Conservation (phyloP, 2,329 filamentous ascomycete genomes). For the Alternaria tenuissima region DNA sequence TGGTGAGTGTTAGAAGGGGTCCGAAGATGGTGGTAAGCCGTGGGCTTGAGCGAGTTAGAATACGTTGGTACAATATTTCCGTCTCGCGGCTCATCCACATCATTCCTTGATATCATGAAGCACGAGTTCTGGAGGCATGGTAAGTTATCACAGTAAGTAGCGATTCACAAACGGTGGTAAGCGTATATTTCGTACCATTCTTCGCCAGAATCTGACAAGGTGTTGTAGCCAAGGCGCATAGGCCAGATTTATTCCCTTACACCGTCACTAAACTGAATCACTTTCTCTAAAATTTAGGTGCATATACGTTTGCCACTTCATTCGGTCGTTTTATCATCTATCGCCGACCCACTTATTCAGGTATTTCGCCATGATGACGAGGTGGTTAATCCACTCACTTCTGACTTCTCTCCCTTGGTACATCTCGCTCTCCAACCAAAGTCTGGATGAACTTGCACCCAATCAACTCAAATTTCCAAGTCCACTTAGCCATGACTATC, state of each 20-base stretch:
- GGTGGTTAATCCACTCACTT: not conserved
- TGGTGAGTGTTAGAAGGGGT: not conserved
- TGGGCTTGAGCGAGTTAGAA: not conserved
- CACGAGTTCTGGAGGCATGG: too few relatives aligned
- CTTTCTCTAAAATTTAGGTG: too few relatives aligned
- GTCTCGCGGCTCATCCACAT: not conserved
- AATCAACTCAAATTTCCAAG: not conserved
- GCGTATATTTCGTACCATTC: not conserved
- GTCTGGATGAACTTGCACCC: not conserved
- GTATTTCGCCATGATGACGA: not conserved
- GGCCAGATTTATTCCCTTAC: not conserved
- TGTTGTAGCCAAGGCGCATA: not conserved
- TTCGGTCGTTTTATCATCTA: too few relatives aligned
- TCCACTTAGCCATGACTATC: not conserved
- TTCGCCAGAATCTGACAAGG: not conserved
- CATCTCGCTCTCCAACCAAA: not conserved
- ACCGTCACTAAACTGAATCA: not conserved
- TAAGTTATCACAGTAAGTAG: not conserved
- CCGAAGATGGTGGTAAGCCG: not conserved
- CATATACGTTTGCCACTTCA: too few relatives aligned
- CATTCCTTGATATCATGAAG: not conserved
- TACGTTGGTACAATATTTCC: not conserved
- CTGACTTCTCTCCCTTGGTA: not conserved
- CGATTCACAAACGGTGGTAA: not conserved
- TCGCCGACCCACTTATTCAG: too few relatives aligned